Percentiles rank a stretch among this genome's conserved stretches.
Evolutionary conservation across 495 filamentous ascomycete species (phyloP).

Genomic region (Xylaria cubensis): DNA sequence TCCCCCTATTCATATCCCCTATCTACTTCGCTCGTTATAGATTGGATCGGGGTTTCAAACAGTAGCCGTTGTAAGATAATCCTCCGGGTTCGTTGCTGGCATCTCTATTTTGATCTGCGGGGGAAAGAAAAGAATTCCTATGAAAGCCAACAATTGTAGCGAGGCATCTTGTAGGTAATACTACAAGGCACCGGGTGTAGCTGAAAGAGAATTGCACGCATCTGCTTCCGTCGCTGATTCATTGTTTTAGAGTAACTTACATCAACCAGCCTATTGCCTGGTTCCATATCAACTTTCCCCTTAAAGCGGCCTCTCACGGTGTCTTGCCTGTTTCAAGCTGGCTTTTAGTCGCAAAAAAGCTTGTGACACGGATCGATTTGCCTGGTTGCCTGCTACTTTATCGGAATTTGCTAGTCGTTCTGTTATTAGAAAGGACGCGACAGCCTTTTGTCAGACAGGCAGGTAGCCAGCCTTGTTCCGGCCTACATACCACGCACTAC

Average conservation of each 20-base stretch:
- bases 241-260: slow-evolving; percentile 18
- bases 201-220: slow-evolving; percentile 24
- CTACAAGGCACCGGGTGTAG: neutral
- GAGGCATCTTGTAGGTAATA: slow-evolving; percentile 16
- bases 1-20: neutral
- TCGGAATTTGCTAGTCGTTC: neutral
- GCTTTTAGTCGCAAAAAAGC: neutral
- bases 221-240: slow-evolving; percentile 26
- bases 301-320: neutral
- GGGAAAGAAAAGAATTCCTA: neutral
- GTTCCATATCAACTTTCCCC: neutral
- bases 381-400: neutral
- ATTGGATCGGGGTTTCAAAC: neutral
- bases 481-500: neutral
- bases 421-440: neutral
- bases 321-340: slow-evolving; percentile 11
- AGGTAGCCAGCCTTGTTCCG: slow-evolving; percentile 21
- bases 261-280: slow-evolving; percentile 6
- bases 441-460: slow-evolving; percentile 4
- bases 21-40: neutral
- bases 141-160: slow-evolving; percentile 18
- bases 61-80: neutral
- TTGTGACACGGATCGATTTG: neutral
- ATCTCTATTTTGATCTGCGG: too few relatives aligned
- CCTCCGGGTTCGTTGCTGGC: neutral